Evolutionary conservation across 148 eudicot genomes (phyloP).

Genomic region (Limonium bicolor): DNA sequence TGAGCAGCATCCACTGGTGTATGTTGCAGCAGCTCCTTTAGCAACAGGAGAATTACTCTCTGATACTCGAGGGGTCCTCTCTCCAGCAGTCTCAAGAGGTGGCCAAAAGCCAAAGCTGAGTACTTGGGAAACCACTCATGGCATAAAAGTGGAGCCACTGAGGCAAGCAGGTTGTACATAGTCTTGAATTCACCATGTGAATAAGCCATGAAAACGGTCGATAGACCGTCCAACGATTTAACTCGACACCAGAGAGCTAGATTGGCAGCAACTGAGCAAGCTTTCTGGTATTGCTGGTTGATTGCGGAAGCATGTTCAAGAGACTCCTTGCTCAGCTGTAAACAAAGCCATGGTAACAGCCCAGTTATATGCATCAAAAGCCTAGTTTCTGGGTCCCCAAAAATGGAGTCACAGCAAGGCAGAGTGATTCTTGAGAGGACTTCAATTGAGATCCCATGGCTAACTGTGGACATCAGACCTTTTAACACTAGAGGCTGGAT

Average conservation of each 20-base stretch:
- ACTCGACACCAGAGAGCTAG: constrained; percentile 83
- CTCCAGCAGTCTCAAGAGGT: constrained; percentile 67
- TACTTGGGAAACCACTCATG: constrained; percentile 94
- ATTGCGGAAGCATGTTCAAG: constrained; percentile 45
- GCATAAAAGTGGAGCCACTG: constrained; percentile 77
- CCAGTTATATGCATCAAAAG: constrained; percentile 94
- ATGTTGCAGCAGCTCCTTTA: constrained; percentile 90
- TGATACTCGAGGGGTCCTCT: constrained; percentile 91
- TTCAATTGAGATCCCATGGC: constrained; percentile 79
- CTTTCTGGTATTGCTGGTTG: constrained; percentile 67
- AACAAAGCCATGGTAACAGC: constrained; percentile 90
- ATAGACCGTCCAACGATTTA: constrained; percentile 65
- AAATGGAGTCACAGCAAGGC: constrained; percentile 85
- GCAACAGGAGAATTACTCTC: constrained; percentile 74
- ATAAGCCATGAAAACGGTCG: constrained; percentile 73
- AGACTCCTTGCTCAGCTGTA: constrained; percentile 69
- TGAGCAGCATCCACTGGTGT: constrained; percentile 97
- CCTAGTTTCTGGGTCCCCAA: constrained; percentile 83
- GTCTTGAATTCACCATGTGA: constrained; percentile 77
- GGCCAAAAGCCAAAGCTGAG: constrained; percentile 94
- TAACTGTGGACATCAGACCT: constrained; percentile 87
- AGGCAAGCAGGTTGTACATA: constrained; percentile 74
- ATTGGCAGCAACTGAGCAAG: constrained; percentile 78
- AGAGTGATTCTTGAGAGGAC: constrained; percentile 88
- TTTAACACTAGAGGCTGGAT: constrained; percentile 96